Percentiles rank a stretch among this genome's conserved stretches.
These are phyloP conservation scores for Ophiostoma quercus DNA, from an alignment of 2,329 filamentous ascomycete genomes.

Conservation along the genomic window DNA sequence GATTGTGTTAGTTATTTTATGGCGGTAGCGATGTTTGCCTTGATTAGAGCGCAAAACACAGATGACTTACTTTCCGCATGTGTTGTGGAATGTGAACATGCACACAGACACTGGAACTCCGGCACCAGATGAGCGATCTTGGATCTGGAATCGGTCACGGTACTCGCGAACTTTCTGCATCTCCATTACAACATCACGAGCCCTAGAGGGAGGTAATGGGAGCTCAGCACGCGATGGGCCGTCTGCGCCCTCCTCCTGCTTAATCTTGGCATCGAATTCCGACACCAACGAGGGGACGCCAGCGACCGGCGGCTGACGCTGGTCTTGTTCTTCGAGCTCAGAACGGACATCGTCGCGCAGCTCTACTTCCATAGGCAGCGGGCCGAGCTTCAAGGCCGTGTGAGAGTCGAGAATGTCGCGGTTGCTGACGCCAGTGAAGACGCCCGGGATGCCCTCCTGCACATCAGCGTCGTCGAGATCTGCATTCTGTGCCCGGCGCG, in stretches of 20 bases:
- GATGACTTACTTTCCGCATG: slow-evolving; percentile 69
- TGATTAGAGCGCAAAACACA: not conserved
- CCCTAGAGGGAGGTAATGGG: slow-evolving; percentile 80
- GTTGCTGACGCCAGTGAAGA: slow-evolving; percentile 57
- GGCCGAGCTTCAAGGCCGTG: slow-evolving; percentile 66
- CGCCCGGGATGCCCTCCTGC: slow-evolving; percentile 59
- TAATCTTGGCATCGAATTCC: slow-evolving; percentile 81
- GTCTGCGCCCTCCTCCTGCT: slow-evolving; percentile 84
- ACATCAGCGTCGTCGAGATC: slow-evolving; percentile 60
- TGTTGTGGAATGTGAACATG: slow-evolving; percentile 99
- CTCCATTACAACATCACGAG: slow-evolving; percentile 87
- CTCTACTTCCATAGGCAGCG: slow-evolving; percentile 75
- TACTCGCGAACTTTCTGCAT: slow-evolving; percentile 92
- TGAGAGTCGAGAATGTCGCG: slow-evolving; percentile 54
- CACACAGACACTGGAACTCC: slow-evolving; percentile 80
- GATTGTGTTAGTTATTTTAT: not conserved
- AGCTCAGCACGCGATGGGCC: slow-evolving; percentile 72
- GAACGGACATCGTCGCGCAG: slow-evolving; percentile 79
- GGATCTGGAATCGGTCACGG: slow-evolving; percentile 83
- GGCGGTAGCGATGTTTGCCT: too few species aligned
- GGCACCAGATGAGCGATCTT: slow-evolving; percentile 74
- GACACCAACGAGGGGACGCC: slow-evolving; percentile 74
- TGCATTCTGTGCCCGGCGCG: slow-evolving; percentile 52
- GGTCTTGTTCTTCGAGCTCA: slow-evolving; percentile 80
- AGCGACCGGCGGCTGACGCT: slow-evolving; percentile 62